These are phyloP conservation scores for Russula sp. DNA, from an alignment of 768 basidiomycete genomes.

Conservation along the genomic window DNA sequence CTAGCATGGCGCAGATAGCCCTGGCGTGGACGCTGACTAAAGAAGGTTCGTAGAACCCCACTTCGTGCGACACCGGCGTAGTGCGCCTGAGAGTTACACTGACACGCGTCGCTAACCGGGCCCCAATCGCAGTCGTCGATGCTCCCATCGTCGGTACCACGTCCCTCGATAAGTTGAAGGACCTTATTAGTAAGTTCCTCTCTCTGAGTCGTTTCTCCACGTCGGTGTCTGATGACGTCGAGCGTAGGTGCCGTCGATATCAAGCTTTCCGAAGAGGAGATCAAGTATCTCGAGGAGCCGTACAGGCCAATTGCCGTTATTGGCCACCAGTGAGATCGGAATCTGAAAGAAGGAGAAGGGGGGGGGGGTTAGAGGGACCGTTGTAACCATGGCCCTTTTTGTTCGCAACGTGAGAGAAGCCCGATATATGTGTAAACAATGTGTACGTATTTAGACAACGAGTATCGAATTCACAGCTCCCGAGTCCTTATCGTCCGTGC, in stretches of 20 bases:
- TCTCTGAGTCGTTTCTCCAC: not conserved
- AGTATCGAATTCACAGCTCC: not conserved
- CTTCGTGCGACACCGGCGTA: not conserved
- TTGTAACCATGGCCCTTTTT: no score
- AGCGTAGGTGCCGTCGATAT: slow-evolving; percentile 31
- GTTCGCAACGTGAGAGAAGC: not conserved
- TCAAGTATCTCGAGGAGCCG: slow-evolving; percentile 35
- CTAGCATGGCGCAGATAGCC: slow-evolving; percentile 37
- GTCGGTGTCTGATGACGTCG: not conserved
- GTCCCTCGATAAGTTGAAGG: slow-evolving; percentile 31
- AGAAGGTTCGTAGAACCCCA: slow-evolving; percentile 25
- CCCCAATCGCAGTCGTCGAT: slow-evolving; percentile 19
- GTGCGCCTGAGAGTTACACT: not conserved
- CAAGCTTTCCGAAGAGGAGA: slow-evolving; percentile 37
- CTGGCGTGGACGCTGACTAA: slow-evolving; percentile 32
- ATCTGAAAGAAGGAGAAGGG: not conserved
- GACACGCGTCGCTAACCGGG: not conserved
- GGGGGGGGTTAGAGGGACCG: no score
- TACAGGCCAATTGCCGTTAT: slow-evolving; percentile 29
- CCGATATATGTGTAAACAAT: no score
- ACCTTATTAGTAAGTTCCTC: slow-evolving; percentile 27
- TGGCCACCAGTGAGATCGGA: slow-evolving; percentile 7
- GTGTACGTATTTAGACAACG: not conserved
- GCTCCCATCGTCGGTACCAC: slow-evolving; percentile 37
- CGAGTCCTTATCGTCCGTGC: no score